A percentile compares a stretch with the other conserved stretches of the same genome.
phyloP scores from a whole-genome alignment of 352 stramenopile species.

The Peronospora belbahrii region DNA sequence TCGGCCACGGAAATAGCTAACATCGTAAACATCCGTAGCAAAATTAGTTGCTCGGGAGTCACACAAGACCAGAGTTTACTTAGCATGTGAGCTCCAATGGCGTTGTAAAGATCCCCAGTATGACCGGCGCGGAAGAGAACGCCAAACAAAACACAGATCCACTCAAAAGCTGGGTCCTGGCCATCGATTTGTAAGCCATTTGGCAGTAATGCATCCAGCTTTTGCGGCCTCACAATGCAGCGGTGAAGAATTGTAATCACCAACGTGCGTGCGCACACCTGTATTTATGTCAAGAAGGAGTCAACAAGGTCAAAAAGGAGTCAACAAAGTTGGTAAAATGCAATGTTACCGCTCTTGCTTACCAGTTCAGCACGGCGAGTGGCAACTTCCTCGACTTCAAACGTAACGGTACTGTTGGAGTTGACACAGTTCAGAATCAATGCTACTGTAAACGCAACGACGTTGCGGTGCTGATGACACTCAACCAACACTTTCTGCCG shows the following conservation, averaged over 20 bases:
- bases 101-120: slow-evolving; percentile 57
- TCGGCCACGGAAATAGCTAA: slow-evolving; percentile 29
- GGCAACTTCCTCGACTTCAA: slow-evolving; percentile 16
- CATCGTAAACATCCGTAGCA: slow-evolving; percentile 68
- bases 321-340: not conserved
- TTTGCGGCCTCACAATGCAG: slow-evolving; percentile 33
- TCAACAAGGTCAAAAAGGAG: not conserved
- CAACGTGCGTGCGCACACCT: slow-evolving; percentile 61
- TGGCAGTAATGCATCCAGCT: slow-evolving; percentile 1
- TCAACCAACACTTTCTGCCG: slow-evolving; percentile 74
- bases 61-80: slow-evolving; percentile 75
- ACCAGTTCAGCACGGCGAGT: slow-evolving; percentile 48
- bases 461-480: slow-evolving; percentile 68
- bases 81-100: slow-evolving; percentile 62
- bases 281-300: not conserved
- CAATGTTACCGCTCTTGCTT: not conserved
- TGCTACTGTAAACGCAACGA: slow-evolving; percentile 58
- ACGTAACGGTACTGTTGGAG: slow-evolving; percentile 10
- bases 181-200: slow-evolving; percentile 22
- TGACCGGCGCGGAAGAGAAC: slow-evolving; percentile 44
- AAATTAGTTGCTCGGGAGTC: slow-evolving; percentile 73
- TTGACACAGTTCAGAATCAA: slow-evolving; percentile 69
- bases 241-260: slow-evolving; percentile 72
- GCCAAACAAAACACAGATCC: slow-evolving; percentile 63
- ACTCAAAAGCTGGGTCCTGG: slow-evolving; percentile 68